phyloP scores from a whole-genome alignment of 2,329 filamentous ascomycete genomes.

The Penicillium digitatum region DNA sequence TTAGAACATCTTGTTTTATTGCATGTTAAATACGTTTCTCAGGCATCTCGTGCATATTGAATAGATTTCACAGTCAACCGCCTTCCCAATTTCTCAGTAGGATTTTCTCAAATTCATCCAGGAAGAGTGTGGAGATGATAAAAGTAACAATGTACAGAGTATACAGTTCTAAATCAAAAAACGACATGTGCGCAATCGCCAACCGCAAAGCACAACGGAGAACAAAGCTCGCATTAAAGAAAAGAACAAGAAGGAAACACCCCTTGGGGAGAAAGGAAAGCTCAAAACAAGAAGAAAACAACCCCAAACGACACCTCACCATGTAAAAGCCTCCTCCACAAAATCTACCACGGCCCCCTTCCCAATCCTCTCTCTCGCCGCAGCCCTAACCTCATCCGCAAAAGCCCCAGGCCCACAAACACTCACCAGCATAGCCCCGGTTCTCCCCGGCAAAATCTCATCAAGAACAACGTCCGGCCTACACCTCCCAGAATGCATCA shows the following conservation, averaged over 20 bases:
- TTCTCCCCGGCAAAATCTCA: conserved; percentile 52
- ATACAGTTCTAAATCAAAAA: background rate
- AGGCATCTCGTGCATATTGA: background rate
- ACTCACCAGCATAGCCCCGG: conserved; percentile 59
- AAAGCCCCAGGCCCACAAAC: conserved; percentile 62
- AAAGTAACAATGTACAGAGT: background rate
- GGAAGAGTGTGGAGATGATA: background rate
- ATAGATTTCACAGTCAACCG: too few species aligned
- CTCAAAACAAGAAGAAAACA: background rate
- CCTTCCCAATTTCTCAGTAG: too few species aligned
- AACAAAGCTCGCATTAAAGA: background rate
- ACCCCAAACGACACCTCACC: conserved; percentile 38
- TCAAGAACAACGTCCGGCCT: conserved; percentile 54
- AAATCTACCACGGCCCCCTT: conserved; percentile 57
- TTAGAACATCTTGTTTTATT: background rate
- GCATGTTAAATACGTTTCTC: background rate
- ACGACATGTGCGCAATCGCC: background rate
- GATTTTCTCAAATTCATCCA: background rate
- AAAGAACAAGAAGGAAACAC: background rate
- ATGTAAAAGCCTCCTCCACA: conserved; percentile 63
- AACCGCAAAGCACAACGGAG: background rate
- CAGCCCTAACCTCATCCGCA: conserved; percentile 57
- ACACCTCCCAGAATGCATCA: conserved; percentile 60
- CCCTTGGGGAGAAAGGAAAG: background rate
- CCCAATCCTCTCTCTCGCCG: conserved; percentile 50